Evolutionary conservation across 495 filamentous ascomycete genomes (phyloP).

Genomic region (Neurospora pannonica): DNA sequence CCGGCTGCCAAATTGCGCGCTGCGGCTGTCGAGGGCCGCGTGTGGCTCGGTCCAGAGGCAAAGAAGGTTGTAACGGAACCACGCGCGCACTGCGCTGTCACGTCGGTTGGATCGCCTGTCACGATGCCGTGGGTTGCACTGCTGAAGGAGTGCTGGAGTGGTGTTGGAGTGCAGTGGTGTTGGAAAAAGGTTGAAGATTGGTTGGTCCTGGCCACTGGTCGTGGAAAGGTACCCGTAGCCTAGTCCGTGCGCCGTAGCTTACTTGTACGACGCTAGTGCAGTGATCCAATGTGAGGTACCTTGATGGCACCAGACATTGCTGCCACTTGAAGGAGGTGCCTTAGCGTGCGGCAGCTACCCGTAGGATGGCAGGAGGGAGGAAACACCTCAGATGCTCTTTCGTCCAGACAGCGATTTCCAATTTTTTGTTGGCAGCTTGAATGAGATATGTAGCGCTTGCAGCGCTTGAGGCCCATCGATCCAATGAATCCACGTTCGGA

Average conservation of each 20-base stretch:
- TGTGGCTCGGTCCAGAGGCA: background rate
- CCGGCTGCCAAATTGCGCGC: background rate
- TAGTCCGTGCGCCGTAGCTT: background rate
- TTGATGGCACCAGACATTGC: background rate
- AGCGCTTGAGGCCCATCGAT: background rate
- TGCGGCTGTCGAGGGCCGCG: background rate
- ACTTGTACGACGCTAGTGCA: background rate
- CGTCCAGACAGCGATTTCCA: background rate
- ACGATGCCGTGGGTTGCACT: background rate
- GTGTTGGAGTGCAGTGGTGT: background rate
- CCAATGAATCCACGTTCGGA: background rate
- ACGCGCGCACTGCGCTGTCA: background rate
- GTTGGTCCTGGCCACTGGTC: background rate
- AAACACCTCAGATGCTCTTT: background rate
- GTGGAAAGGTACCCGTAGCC: background rate
- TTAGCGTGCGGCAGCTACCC: background rate
- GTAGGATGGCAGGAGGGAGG: background rate
- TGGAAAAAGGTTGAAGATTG: background rate
- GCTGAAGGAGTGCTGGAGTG: background rate
- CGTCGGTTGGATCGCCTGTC: background rate
- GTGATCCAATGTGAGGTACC: background rate
- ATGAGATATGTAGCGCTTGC: background rate
- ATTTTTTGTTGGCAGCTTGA: background rate
- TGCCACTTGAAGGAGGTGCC: background rate
- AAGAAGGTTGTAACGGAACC: background rate